phyloP scores from a whole-genome alignment of 75 land plant species.

The Cunninghamia lanceolata region DNA sequence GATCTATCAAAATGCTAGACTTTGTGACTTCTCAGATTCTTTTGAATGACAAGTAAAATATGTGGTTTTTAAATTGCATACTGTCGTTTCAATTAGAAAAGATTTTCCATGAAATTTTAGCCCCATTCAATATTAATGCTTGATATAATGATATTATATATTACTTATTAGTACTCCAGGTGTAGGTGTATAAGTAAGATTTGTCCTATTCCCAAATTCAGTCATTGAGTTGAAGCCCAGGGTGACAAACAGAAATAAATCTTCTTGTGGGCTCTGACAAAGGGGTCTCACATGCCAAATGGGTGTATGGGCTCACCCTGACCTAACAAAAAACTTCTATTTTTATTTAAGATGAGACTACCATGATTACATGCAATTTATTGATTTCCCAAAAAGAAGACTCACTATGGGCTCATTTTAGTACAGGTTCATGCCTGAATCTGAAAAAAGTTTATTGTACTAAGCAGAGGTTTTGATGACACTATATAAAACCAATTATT shows the following conservation, averaged over 20 bases:
- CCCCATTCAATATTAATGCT: not conserved
- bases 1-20: not conserved
- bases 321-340: not conserved
- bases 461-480: not conserved
- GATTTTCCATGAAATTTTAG: not conserved
- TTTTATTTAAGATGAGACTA: not conserved
- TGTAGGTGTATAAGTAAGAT: not conserved
- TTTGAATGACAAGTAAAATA: not conserved
- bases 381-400: not conserved
- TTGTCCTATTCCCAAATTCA: not conserved
- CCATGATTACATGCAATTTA: not conserved
- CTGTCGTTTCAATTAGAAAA: not conserved
- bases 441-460: not conserved
- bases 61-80: not conserved
- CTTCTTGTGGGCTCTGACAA: not conserved
- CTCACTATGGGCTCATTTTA: not conserved
- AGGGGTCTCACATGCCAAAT: not conserved
- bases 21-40: not conserved
- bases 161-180: not conserved
- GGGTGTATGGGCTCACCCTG: not conserved
- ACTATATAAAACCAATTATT: not conserved
- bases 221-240: not conserved
- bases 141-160: no score
- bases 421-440: not conserved
- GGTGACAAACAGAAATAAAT: not conserved